Evolutionary conservation across 2,329 filamentous ascomycete species (phyloP).

Genomic region (Parastagonospora avenae): DNA sequence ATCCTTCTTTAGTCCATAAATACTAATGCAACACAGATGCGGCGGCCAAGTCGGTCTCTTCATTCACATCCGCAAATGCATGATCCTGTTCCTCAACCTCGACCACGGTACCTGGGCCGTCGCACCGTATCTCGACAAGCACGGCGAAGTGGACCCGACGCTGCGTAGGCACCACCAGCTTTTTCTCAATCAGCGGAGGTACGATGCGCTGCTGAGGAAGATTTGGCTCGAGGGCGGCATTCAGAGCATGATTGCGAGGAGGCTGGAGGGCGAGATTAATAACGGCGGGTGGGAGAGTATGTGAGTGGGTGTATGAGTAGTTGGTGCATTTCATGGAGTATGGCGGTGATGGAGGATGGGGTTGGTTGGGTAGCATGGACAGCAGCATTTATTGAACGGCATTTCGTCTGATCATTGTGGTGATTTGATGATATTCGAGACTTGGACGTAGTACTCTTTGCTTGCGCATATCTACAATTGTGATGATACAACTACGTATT

Average conservation of each 20-base stretch:
- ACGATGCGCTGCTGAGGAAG: constrained; percentile 83
- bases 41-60: constrained; percentile 90
- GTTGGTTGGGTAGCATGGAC: not conserved
- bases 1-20: constrained; percentile 16
- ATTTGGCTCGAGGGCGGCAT: constrained; percentile 87
- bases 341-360: not conserved
- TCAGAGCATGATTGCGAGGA: constrained; percentile 85
- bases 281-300: constrained; percentile 93
- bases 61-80: constrained; percentile 96
- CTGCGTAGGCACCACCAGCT: constrained; percentile 83
- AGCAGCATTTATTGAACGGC: not conserved
- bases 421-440: too few relatives aligned
- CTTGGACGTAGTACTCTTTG: too few relatives aligned
- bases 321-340: not conserved
- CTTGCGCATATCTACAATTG: not conserved
- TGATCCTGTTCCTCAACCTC: constrained; percentile 83
- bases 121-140: constrained; percentile 93
- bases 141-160: constrained; percentile 94
- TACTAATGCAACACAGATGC: constrained; percentile 62
- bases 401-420: too few relatives aligned
- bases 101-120: constrained; percentile 81
- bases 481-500: not conserved
- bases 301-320: constrained; percentile 23
- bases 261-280: constrained; percentile 93
- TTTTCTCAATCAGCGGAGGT: constrained; percentile 90